Conservation (phyloP, 352 stramenopile genomes). For the Blastocystis hominis region DNA sequence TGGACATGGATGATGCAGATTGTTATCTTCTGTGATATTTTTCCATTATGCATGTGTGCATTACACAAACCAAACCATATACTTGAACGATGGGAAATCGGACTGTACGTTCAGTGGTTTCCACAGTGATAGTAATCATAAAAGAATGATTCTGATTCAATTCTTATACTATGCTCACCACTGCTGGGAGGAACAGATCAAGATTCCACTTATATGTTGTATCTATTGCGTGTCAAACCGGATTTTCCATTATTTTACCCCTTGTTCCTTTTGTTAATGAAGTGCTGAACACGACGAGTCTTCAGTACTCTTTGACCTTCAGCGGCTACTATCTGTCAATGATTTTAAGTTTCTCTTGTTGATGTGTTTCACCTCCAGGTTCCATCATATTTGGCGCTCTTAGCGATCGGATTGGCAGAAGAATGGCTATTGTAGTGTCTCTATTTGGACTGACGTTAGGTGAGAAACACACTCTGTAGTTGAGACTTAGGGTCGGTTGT, state of each 20-base stretch:
- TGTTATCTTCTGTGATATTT: too few relatives aligned
- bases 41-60: too few relatives aligned
- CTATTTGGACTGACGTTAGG: background rate
- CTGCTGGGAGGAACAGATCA: background rate
- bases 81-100: too few relatives aligned
- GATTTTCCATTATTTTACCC: background rate
- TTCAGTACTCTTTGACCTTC: constrained; percentile 39
- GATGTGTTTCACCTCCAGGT: background rate
- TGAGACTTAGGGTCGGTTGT: background rate
- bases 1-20: too few relatives aligned
- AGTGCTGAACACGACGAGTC: background rate
- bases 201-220: constrained; percentile 12
- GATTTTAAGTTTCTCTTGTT: background rate
- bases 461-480: background rate
- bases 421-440: background rate
- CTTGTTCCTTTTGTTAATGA: constrained; percentile 34
- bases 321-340: constrained; percentile 37
- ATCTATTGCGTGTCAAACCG: background rate
- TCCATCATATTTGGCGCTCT: background rate
- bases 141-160: background rate
- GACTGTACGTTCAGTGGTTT: background rate
- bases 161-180: background rate
- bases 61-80: too few relatives aligned
- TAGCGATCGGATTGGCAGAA: constrained; percentile 20
- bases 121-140: background rate